Percentiles rank a stretch among this genome's conserved stretches.
These are phyloP conservation scores for Cubamyces sp. DNA, from an alignment of 768 basidiomycete genomes.

Conservation along the genomic window DNA sequence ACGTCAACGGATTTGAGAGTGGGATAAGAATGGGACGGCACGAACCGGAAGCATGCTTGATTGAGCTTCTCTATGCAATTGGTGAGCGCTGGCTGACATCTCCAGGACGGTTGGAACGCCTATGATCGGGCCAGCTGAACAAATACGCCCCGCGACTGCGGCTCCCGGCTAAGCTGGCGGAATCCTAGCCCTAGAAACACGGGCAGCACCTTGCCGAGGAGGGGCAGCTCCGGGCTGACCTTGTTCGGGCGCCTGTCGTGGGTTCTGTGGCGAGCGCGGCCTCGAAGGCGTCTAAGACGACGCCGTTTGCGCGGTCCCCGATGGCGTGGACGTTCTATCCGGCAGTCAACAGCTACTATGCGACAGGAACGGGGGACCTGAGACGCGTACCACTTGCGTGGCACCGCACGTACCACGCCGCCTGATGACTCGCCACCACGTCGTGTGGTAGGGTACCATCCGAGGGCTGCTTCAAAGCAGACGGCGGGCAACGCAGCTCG, in stretches of 20 bases:
- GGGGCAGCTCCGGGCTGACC: constrained; percentile 23
- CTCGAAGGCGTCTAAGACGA: constrained; percentile 86
- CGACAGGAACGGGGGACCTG: not conserved
- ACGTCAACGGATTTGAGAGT: not conserved
- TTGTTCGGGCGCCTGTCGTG: constrained; percentile 24
- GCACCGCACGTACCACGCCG: no score
- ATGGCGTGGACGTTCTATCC: constrained; percentile 84
- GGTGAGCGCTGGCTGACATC: constrained; percentile 5
- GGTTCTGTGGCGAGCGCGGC: constrained; percentile 46
- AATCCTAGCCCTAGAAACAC: constrained; percentile 28
- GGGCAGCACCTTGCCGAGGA: constrained; percentile 32
- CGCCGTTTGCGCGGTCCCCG: constrained; percentile 84
- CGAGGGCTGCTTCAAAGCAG: no score
- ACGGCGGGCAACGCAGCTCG: no score
- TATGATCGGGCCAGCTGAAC: no score
- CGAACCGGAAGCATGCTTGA: constrained; percentile 22
- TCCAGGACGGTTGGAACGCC: constrained; percentile 44
- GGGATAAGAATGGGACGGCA: not conserved
- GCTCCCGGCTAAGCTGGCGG: constrained; percentile 38
- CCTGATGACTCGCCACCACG: no score
- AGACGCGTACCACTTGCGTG: constrained; percentile 69
- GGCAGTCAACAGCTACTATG: not conserved
- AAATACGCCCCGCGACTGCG: constrained; percentile 6
- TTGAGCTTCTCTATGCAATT: constrained; percentile 15
- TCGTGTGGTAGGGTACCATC: no score